Evolutionary conservation across 2,329 filamentous ascomycete genomes (phyloP), one percentile per base, ranked within the genome.

Genomic region (Botrytis paeoniae): DNA sequence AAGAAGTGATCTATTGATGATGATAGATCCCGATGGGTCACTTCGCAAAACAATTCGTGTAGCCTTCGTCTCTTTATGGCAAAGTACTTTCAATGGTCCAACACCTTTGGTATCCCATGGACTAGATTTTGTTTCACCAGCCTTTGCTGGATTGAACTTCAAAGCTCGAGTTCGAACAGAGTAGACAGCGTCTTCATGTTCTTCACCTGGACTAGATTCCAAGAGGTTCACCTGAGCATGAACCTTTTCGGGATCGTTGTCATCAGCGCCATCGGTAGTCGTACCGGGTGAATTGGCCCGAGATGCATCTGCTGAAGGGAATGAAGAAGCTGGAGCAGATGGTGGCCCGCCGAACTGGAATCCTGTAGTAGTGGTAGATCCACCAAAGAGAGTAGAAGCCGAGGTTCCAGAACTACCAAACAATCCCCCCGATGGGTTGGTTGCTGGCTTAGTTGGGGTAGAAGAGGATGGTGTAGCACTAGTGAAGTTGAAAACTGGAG

Each of bases 11-110:
- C 91, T 88, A 83, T 97, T 97, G 78, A 97, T 83, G 5, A 92
- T 87, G 64, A 95, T 85, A 57, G 91, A 88, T 25, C 93, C 93
- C 75, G 90, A 87, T 0, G 93, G 92, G 76, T 94, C 92, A n/a
- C 89, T 89, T 68, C 93, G 89, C 75, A 95, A 83, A 32, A 97
- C 83, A 63, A 96, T 83, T 59, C 93, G 89, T 6, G 90, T 87
- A 41, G 87, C 85, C 32, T 88, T 89, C 0, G 89, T 93, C 25
- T 86, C 85, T 80, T 93, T 92, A 83, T 95, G 87, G 82, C 92
- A 91, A 75, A 97, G 85, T 22, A 97, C 80, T 57, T 92, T 90
- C 70, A 95, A 83, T 18, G 89, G 87, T 0, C 94, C 94, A 12
- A 93, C 84, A 62, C 93, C 93, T 80, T 91, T 88, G 0, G 87